Conservation (phyloP, 2,329 filamentous ascomycete species). For the Cercospora sp. region DNA sequence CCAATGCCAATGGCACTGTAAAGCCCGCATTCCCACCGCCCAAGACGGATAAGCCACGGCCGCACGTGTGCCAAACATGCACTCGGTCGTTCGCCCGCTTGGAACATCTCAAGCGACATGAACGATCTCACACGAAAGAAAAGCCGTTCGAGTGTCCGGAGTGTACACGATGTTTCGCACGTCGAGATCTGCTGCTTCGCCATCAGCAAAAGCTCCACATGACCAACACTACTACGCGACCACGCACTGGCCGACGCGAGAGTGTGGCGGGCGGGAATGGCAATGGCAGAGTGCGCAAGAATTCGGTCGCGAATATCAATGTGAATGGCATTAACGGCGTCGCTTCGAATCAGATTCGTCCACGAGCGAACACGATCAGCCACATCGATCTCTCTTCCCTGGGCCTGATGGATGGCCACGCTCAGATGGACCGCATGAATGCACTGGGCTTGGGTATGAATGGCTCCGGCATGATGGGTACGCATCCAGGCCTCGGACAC, state of each 20-base stretch:
- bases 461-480: conserved; percentile 55
- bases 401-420: conserved; percentile 46
- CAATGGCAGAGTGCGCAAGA: conserved; percentile 80
- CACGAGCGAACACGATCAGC: conserved; percentile 92
- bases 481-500: conserved; percentile 57
- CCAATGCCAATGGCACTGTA: conserved; percentile 22
- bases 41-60: conserved; percentile 95
- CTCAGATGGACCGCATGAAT: conserved; percentile 34
- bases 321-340: conserved; percentile 51
- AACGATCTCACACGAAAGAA: conserved; percentile 97
- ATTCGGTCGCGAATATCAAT: conserved; percentile 71
- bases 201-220: conserved; percentile 99
- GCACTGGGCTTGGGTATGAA: conserved; percentile 28
- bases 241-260: conserved; percentile 79
- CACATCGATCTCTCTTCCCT: conserved; percentile 79
- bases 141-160: conserved; percentile 98
- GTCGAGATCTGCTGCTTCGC: conserved; percentile 83
- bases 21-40: conserved; percentile 66
- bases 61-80: conserved; percentile 90
- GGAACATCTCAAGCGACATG: conserved; percentile 95
- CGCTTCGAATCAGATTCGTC: conserved; percentile 66
- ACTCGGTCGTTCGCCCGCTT: conserved; percentile 88
- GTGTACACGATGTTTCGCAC: conserved; percentile 90
- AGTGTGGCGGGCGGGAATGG: conserved; percentile 73
- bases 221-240: conserved; percentile 82